phyloP scores from a whole-genome alignment of 495 filamentous ascomycete genomes.

The Aspergillus egyptiacus region DNA sequence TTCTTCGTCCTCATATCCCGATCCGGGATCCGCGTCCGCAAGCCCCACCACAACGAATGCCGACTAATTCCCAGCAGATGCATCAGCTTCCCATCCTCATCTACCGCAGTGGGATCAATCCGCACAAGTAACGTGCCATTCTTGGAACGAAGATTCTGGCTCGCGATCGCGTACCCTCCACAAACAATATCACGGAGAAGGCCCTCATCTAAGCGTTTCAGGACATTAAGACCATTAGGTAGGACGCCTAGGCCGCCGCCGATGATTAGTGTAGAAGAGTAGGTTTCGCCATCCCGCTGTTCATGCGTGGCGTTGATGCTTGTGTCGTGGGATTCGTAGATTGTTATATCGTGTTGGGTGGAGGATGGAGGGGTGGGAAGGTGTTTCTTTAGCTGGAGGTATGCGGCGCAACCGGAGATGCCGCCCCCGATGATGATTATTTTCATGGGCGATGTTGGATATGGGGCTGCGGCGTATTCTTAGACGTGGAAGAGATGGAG shows the following conservation, averaged over 20 bases:
- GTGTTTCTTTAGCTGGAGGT: slow-evolving; percentile 46
- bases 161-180: slow-evolving; percentile 32
- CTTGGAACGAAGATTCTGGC: slow-evolving; percentile 33
- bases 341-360: slow-evolving; percentile 28
- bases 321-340: slow-evolving; percentile 36
- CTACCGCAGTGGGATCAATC: slow-evolving; percentile 14
- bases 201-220: slow-evolving; percentile 33
- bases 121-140: slow-evolving; percentile 29
- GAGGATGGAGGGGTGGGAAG: slow-evolving; percentile 27
- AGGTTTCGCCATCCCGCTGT: slow-evolving; percentile 15
- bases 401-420: slow-evolving; percentile 43
- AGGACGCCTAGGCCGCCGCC: slow-evolving; percentile 46
- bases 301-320: slow-evolving; percentile 16
- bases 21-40: slow-evolving; percentile 28
- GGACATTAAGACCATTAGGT: slow-evolving; percentile 46
- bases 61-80: slow-evolving; percentile 31
- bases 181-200: slow-evolving; percentile 32
- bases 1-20: slow-evolving; percentile 26
- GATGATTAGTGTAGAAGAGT: slow-evolving; percentile 33
- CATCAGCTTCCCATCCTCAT: slow-evolving; percentile 11
- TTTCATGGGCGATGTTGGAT: too few species aligned
- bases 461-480: too few species aligned
- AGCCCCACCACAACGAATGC: slow-evolving; percentile 31
- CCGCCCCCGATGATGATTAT: slow-evolving; percentile 51
- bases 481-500: neutral